Percentiles rank a stretch among this genome's conserved stretches.
Evolutionary conservation across 2,329 filamentous ascomycete species (phyloP).

Genomic region (Colletotrichum sp.): DNA sequence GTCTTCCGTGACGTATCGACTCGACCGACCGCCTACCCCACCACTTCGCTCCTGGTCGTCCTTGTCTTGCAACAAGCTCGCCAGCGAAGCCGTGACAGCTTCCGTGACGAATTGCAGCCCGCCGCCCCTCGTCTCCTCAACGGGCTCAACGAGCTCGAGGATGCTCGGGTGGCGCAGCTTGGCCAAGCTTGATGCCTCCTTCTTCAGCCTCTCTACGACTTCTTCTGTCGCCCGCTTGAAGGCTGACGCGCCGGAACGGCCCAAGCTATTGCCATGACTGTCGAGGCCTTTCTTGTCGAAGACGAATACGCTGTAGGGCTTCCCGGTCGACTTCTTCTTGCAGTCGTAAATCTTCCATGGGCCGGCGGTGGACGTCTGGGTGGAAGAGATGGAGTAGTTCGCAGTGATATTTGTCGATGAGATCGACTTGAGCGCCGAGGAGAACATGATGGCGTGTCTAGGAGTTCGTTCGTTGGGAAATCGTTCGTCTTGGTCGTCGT

Average conservation of each 20-base stretch:
- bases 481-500: conserved; percentile 6
- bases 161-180: conserved; percentile 90
- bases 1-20: conserved; percentile 82
- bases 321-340: conserved; percentile 94
- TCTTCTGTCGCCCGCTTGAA: conserved; percentile 87
- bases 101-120: conserved; percentile 97
- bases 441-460: conserved; percentile 67
- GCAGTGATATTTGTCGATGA: conserved; percentile 86
- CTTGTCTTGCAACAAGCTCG: conserved; percentile 82
- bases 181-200: conserved; percentile 88
- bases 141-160: conserved; percentile 89
- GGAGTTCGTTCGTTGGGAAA: not conserved
- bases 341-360: conserved; percentile 98
- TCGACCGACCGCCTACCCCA: conserved; percentile 71
- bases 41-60: conserved; percentile 80
- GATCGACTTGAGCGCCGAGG: conserved; percentile 91
- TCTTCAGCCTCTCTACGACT: conserved; percentile 87
- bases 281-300: conserved; percentile 92
- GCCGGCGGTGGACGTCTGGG: conserved; percentile 79
- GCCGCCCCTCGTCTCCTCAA: conserved; percentile 90
- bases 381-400: conserved; percentile 84
- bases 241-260: conserved; percentile 66
- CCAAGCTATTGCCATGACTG: conserved; percentile 64
- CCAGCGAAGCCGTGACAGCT: conserved; percentile 85
- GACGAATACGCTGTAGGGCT: conserved; percentile 88